phyloP scores from a whole-genome alignment of 1,284 basidiomycete species.

The Microstroma glucosiphilum region DNA sequence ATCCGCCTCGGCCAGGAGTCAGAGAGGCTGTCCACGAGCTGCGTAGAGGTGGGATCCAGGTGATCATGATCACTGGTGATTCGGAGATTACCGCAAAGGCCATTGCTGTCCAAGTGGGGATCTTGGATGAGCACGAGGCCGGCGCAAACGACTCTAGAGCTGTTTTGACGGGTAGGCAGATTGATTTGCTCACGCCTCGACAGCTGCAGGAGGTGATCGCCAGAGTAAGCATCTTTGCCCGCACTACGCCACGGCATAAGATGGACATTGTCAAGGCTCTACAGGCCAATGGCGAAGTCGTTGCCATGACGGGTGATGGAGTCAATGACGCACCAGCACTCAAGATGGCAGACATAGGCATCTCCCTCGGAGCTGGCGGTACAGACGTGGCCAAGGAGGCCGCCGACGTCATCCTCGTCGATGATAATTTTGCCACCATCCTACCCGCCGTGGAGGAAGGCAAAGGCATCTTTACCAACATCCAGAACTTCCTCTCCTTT shows the following conservation, averaged over 20 bases:
- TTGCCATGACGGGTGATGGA: slow-evolving; percentile 97
- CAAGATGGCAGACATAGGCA: slow-evolving; percentile 95
- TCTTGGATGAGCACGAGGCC: slow-evolving; percentile 48
- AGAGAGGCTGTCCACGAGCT: slow-evolving; percentile 74
- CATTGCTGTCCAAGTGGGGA: slow-evolving; percentile 83
- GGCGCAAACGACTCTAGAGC: slow-evolving; percentile 2
- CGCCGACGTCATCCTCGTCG: slow-evolving; percentile 90
- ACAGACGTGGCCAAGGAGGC: slow-evolving; percentile 98
- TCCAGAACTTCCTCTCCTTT: slow-evolving; percentile 95
- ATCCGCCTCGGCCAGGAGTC: slow-evolving; percentile 90
- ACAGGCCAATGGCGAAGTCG: slow-evolving; percentile 77
- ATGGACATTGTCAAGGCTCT: slow-evolving; percentile 93
- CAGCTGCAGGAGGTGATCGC: slow-evolving; percentile 80
- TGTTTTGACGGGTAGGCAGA: slow-evolving; percentile 74
- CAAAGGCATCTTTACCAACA: slow-evolving; percentile 97
- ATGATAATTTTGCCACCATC: slow-evolving; percentile 94
- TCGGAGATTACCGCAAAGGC: slow-evolving; percentile 82
- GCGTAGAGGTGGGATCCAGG: slow-evolving; percentile 78
- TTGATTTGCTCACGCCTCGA: slow-evolving; percentile 66
- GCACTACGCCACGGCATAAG: slow-evolving; percentile 92
- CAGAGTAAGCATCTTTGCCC: slow-evolving; percentile 76
- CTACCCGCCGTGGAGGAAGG: slow-evolving; percentile 84
- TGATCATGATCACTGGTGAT: slow-evolving; percentile 98
- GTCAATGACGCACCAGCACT: slow-evolving; percentile 96
- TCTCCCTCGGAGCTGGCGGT: slow-evolving; percentile 92